Percentiles rank a stretch among this genome's conserved stretches.
Evolutionary conservation across 2,329 filamentous ascomycete species (phyloP).

Genomic region (Clarireedia monteithiana): DNA sequence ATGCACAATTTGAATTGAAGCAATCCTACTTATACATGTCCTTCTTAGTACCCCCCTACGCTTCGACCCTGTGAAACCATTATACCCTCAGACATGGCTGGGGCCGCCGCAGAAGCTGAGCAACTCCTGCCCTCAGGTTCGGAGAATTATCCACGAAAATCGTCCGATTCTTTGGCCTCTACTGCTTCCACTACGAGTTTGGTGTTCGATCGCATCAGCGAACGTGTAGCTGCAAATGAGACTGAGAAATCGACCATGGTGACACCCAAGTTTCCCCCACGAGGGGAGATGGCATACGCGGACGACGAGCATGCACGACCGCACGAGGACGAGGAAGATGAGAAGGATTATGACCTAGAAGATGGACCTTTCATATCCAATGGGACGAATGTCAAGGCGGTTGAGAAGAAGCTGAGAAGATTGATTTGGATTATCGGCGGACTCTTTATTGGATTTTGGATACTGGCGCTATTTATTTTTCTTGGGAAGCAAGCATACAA

Average conservation of each 20-base stretch:
- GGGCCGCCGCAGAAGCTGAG: conserved; percentile 23
- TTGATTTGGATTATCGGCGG: conserved; percentile 46
- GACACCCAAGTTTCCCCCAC: conserved; percentile 23
- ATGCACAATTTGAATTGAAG: not conserved
- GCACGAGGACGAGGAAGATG: conserved; percentile 23
- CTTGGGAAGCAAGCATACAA: conserved; percentile 58
- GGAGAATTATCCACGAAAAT: conserved; percentile 17
- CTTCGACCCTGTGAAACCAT: conserved; percentile 17
- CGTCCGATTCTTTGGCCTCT: conserved; percentile 53
- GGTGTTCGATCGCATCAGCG: conserved; percentile 68
- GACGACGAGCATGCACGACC: conserved; percentile 21
- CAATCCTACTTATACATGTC: not conserved
- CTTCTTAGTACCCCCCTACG: not conserved
- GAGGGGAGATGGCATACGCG: conserved; percentile 21
- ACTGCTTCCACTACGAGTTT: conserved; percentile 72
- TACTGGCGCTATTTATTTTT: conserved; percentile 59
- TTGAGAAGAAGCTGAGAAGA: conserved; percentile 59
- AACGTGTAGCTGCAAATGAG: conserved; percentile 30
- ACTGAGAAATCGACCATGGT: conserved; percentile 20
- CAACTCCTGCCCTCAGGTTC: conserved; percentile 21
- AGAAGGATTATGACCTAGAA: conserved; percentile 39
- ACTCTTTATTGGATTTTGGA: conserved; percentile 60
- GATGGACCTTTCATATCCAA: conserved; percentile 34
- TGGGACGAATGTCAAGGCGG: conserved; percentile 35
- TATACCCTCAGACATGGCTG: conserved; percentile 21